Conservation (phyloP, 2,329 filamentous ascomycete genomes). For the Aureobasidium sp. region DNA sequence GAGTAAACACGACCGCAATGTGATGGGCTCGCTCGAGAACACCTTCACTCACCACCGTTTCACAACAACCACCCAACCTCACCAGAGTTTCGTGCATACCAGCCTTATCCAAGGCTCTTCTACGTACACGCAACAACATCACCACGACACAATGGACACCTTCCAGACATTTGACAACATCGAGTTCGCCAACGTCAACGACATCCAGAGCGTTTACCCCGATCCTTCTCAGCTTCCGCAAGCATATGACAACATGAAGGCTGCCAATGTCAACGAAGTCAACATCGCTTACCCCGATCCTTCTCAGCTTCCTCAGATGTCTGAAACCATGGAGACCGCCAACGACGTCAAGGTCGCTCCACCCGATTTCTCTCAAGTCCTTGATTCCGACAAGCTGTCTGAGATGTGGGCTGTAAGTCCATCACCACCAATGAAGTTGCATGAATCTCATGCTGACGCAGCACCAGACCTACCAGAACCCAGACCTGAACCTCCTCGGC, state of each 20-base stretch:
- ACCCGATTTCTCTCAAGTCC: not conserved
- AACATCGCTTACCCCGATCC: not conserved
- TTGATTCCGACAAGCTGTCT: not conserved
- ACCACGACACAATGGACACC: not conserved
- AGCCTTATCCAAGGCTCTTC: too few species aligned
- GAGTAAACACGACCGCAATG: not conserved
- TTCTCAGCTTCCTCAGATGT: too few species aligned
- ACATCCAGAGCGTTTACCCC: too few species aligned
- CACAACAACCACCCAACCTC: not conserved
- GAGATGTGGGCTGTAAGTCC: not conserved
- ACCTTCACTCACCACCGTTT: not conserved
- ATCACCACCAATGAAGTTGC: not conserved
- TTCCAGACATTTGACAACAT: too few species aligned
- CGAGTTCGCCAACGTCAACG: not conserved
- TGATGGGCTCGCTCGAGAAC: not conserved
- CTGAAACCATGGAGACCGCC: too few species aligned
- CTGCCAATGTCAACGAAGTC: not conserved
- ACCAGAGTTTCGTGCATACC: too few species aligned
- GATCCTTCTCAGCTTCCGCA: too few species aligned
- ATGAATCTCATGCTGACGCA: not conserved
- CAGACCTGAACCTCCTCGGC: not conserved
- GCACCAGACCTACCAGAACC: not conserved
- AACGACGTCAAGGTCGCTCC: not conserved
- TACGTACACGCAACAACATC: not conserved
- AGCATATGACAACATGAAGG: not conserved